Evolutionary conservation across 2,329 filamentous ascomycete genomes (phyloP).

Genomic region (Helminthosporium solani): DNA sequence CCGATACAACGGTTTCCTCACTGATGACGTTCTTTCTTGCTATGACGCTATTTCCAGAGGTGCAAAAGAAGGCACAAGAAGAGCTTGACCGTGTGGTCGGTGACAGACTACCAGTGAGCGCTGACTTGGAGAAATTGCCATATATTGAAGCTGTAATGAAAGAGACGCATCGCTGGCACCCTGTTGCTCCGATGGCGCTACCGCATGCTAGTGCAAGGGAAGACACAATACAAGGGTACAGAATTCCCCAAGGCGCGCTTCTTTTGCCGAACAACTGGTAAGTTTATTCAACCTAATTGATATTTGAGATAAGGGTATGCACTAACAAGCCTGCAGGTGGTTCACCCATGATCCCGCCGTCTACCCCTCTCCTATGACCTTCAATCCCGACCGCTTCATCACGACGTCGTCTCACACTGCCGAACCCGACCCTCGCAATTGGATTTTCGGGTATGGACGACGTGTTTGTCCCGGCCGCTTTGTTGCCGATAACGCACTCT

Average conservation of each 20-base stretch:
- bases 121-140: conserved; percentile 47
- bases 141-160: conserved; percentile 37
- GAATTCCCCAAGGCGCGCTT: conserved; percentile 46
- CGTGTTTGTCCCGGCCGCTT: conserved; percentile 46
- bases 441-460: conserved; percentile 44
- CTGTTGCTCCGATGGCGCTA: conserved; percentile 31
- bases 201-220: conserved; percentile 35
- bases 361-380: conserved; percentile 41
- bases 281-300: too few relatives aligned
- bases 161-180: conserved; percentile 48
- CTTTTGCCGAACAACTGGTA: conserved; percentile 43
- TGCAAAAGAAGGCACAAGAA: conserved; percentile 51
- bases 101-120: conserved; percentile 48
- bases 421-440: conserved; percentile 41
- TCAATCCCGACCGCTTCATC: conserved; percentile 49
- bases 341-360: conserved; percentile 43
- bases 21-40: conserved; percentile 52
- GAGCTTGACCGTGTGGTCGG: conserved; percentile 53
- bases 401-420: conserved; percentile 25
- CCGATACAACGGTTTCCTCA: conserved; percentile 47
- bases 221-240: conserved; percentile 39
- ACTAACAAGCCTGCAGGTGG: too few relatives aligned
- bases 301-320: too few relatives aligned
- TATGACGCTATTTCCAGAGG: conserved; percentile 50
- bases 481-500: conserved; percentile 46